Percentiles rank a stretch among this genome's conserved stretches.
Conservation (phyloP, 2,329 filamentous ascomycete species). For the Dactylellina leptospora region DNA sequence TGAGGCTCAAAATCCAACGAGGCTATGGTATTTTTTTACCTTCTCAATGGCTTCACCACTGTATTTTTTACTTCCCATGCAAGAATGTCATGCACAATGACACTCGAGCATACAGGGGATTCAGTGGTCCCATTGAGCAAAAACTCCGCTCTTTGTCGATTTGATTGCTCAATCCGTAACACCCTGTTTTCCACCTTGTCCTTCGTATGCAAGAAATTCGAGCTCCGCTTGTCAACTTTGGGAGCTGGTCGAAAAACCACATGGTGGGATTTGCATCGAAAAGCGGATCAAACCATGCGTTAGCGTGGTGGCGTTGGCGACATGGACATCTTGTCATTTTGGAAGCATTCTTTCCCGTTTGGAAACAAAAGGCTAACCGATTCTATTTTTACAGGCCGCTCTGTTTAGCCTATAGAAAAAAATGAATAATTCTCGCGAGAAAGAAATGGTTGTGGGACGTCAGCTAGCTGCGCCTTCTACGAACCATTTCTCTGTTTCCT, state of each 20-base stretch:
- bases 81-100: neutral
- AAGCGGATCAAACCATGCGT: slow-evolving; percentile 17
- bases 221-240: neutral
- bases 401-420: slow-evolving; percentile 48
- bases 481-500: neutral
- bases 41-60: neutral
- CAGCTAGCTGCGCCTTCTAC: slow-evolving; percentile 18
- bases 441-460: slow-evolving; percentile 1
- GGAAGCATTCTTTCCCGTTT: slow-evolving; percentile 2
- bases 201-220: neutral
- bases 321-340: slow-evolving; percentile 13
- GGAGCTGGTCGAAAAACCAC: slow-evolving; percentile 1
- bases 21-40: slow-evolving; percentile 8
- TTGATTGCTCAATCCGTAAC: slow-evolving; percentile 27
- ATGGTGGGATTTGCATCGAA: neutral
- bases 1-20: neutral
- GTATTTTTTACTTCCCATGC: too few species aligned
- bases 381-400: slow-evolving; percentile 52
- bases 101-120: too few species aligned
- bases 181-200: slow-evolving; percentile 32
- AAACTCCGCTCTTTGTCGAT: too few species aligned
- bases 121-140: too few species aligned
- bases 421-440: neutral
- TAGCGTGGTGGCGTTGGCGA: slow-evolving; percentile 30
- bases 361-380: slow-evolving; percentile 17